Evolutionary conservation across 257 asterid genomes (phyloP).

Genomic region (Scutellaria galericulata): DNA sequence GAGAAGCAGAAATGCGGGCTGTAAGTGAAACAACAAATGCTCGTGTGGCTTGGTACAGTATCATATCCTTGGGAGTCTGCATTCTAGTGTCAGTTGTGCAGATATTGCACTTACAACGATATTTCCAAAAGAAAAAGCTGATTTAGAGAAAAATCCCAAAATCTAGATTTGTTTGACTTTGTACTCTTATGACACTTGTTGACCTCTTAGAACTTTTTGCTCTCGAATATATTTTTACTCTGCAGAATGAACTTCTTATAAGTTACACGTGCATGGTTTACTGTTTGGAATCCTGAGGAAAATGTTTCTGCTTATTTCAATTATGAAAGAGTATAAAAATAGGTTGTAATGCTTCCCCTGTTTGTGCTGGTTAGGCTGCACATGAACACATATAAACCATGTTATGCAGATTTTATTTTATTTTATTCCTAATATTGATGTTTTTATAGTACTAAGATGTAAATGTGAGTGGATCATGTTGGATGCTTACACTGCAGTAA

Average conservation of each 20-base stretch:
- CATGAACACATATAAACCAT: background rate
- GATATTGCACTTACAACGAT: slow-evolving; percentile 64
- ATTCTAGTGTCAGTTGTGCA: slow-evolving; percentile 63
- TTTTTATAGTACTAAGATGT: background rate
- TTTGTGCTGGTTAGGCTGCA: background rate
- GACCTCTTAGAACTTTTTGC: slow-evolving; percentile 27
- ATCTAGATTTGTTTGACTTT: slow-evolving; percentile 33
- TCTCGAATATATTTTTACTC: slow-evolving; percentile 26
- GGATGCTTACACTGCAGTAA: background rate
- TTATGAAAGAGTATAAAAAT: background rate
- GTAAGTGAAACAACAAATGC: slow-evolving; percentile 81
- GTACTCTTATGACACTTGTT: slow-evolving; percentile 29
- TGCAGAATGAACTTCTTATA: slow-evolving; percentile 5
- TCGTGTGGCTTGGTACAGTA: slow-evolving; percentile 87
- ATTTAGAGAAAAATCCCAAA: slow-evolving; percentile 47
- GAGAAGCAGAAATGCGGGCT: slow-evolving; percentile 85
- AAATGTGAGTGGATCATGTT: background rate
- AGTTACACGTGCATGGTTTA: background rate
- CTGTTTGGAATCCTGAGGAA: slow-evolving; percentile 19
- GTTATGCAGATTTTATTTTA: background rate
- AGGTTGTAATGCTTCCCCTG: background rate
- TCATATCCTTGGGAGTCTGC: slow-evolving; percentile 83
- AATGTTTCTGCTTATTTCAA: background rate
- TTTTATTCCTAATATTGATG: background rate
- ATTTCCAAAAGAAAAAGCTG: slow-evolving; percentile 92